A percentile compares a stretch with the other conserved stretches of the same genome.
phyloP scores from a whole-genome alignment of 1,284 basidiomycete genomes.

The Ceratobasidium sp. region DNA sequence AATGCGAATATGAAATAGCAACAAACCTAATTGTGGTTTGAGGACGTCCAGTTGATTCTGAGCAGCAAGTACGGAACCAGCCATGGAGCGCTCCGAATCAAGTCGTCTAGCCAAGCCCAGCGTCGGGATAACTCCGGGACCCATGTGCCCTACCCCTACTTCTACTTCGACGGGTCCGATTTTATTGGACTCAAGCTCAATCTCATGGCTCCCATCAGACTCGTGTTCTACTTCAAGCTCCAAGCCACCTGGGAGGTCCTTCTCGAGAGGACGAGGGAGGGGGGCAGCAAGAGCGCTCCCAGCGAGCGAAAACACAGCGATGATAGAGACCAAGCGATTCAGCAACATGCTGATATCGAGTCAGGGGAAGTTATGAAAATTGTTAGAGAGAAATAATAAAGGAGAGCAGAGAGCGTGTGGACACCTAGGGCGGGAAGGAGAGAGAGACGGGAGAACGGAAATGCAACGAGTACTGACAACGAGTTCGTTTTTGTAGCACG shows the following conservation, averaged over 20 bases:
- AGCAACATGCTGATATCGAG: not conserved
- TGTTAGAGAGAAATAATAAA: not conserved
- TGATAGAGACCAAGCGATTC: slow-evolving; percentile 12
- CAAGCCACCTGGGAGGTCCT: not conserved
- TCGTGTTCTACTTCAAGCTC: slow-evolving; percentile 11
- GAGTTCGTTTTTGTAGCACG: no score
- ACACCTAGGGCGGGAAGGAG: not conserved
- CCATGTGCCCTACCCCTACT: not conserved
- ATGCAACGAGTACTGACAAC: no score
- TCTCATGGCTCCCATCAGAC: not conserved
- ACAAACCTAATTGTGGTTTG: slow-evolving; percentile 20
- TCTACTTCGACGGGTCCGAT: not conserved
- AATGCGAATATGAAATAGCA: not conserved
- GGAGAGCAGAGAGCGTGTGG: not conserved
- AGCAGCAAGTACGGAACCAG: slow-evolving; percentile 8
- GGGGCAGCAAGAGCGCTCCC: slow-evolving; percentile 12
- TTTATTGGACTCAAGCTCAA: not conserved
- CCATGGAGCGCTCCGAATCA: not conserved
- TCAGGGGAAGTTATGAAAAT: not conserved
- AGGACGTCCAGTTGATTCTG: slow-evolving; percentile 23
- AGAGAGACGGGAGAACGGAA: not conserved
- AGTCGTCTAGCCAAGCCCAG: not conserved
- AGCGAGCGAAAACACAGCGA: slow-evolving; percentile 17
- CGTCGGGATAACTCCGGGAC: not conserved
- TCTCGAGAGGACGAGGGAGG: not conserved